These are phyloP conservation scores for Helotiales sp. DNA, from an alignment of 2,329 filamentous ascomycete species.

Conservation along the genomic window DNA sequence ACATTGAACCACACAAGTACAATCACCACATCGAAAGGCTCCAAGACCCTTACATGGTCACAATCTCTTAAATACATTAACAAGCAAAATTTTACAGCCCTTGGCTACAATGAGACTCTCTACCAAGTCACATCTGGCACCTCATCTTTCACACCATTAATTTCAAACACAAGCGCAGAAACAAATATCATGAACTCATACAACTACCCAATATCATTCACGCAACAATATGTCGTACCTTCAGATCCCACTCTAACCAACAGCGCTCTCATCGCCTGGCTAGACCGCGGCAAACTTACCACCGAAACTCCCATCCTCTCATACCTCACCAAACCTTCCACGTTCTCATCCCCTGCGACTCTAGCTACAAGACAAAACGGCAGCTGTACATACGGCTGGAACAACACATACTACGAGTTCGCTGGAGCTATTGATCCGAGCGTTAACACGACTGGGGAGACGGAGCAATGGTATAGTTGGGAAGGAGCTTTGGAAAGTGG, in stretches of 20 bases:
- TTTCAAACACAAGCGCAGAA: neutral
- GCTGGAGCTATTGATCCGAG: slow-evolving; percentile 27
- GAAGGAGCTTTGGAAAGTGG: slow-evolving; percentile 4
- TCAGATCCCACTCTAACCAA: slow-evolving; percentile 14
- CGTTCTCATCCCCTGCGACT: slow-evolving; percentile 1
- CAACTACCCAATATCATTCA: slow-evolving; percentile 21
- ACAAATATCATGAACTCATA: slow-evolving; percentile 11
- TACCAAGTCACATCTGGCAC: slow-evolving; percentile 18
- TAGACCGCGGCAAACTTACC: slow-evolving; percentile 19
- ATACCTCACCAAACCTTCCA: slow-evolving; percentile 20
- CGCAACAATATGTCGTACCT: slow-evolving; percentile 13
- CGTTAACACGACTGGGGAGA: slow-evolving; percentile 12
- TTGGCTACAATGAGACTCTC: slow-evolving; percentile 22
- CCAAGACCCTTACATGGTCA: slow-evolving; percentile 16
- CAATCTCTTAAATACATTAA: slow-evolving; percentile 23
- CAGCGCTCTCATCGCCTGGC: slow-evolving; percentile 14
- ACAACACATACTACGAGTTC: slow-evolving; percentile 26
- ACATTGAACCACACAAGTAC: slow-evolving; percentile 18
- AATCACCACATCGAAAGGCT: slow-evolving; percentile 24
- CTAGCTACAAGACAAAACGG: slow-evolving; percentile 22
- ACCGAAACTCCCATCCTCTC: slow-evolving; percentile 16
- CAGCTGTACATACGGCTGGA: slow-evolving; percentile 26
- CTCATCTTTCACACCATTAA: slow-evolving; percentile 15
- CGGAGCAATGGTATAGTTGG: slow-evolving; percentile 27
- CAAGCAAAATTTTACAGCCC: slow-evolving; percentile 20